Evolutionary conservation across 2,329 filamentous ascomycete genomes (phyloP).

Genomic region (Colletotrichum costaricense): DNA sequence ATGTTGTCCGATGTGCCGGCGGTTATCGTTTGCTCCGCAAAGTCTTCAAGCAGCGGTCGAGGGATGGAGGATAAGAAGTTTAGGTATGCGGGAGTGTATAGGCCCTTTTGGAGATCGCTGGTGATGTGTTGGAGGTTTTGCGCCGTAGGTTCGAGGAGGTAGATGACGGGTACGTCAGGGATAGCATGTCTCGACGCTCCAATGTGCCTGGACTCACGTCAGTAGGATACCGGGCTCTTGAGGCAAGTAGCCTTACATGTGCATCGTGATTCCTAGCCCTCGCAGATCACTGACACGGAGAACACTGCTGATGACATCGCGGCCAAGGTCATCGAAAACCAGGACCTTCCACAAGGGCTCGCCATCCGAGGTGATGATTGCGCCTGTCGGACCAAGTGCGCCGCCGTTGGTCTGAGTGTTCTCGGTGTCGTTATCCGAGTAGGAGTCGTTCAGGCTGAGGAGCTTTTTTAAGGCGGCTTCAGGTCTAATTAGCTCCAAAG

Average conservation of each 20-base stretch:
- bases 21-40: conserved; percentile 86
- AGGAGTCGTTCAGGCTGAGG: conserved; percentile 88
- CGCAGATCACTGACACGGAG: conserved; percentile 93
- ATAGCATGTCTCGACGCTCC: conserved; percentile 86
- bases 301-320: conserved; percentile 97
- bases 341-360: conserved; percentile 98
- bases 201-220: conserved; percentile 72
- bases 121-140: conserved; percentile 87
- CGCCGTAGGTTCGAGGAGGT: conserved; percentile 89
- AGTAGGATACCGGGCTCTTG: conserved; percentile 36
- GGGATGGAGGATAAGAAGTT: conserved; percentile 97
- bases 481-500: not conserved
- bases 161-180: conserved; percentile 95
- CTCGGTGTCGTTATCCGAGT: conserved; percentile 68
- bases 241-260: conserved; percentile 71
- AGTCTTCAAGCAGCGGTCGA: conserved; percentile 91
- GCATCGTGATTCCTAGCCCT: conserved; percentile 95
- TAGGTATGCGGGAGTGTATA: conserved; percentile 94
- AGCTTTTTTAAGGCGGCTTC: conserved; percentile 93
- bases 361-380: conserved; percentile 86
- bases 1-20: conserved; percentile 90
- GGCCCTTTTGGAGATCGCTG: conserved; percentile 83
- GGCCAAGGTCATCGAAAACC: conserved; percentile 90
- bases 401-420: conserved; percentile 74
- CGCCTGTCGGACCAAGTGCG: conserved; percentile 72